Evolutionary conservation across 2,329 filamentous ascomycete genomes (phyloP).

Genomic region (Dactylellina drechsleri): DNA sequence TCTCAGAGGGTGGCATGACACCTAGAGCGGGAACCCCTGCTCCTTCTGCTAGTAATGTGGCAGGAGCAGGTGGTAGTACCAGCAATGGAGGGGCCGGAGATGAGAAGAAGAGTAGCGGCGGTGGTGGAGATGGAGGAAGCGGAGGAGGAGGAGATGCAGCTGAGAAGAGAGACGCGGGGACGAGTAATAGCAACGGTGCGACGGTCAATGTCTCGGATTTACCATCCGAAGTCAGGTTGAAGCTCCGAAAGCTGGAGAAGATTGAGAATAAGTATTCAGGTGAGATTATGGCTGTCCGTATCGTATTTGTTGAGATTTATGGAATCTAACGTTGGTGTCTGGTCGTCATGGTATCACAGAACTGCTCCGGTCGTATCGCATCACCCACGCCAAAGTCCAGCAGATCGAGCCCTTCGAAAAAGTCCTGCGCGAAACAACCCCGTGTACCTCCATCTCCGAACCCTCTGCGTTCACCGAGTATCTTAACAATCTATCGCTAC

Average conservation of each 20-base stretch:
- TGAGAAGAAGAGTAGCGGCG: conserved; percentile 41
- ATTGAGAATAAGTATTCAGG: conserved; percentile 87
- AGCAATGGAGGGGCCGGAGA: conserved; percentile 35
- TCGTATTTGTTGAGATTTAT: not conserved
- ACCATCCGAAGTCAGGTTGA: conserved; percentile 77
- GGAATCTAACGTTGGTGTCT: not conserved
- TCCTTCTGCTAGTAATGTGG: conserved; percentile 17
- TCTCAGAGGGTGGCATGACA: conserved; percentile 41
- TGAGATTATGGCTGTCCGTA: conserved; percentile 61
- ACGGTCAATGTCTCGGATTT: conserved; percentile 66
- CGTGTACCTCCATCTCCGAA: conserved; percentile 86
- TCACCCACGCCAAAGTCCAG: conserved; percentile 85
- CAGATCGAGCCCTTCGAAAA: conserved; percentile 94
- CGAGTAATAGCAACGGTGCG: conserved; percentile 7
- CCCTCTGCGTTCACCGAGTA: conserved; percentile 88
- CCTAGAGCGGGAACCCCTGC: conserved; percentile 45
- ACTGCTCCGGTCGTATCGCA: conserved; percentile 87
- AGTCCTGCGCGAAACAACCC: conserved; percentile 88
- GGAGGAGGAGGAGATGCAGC: conserved; percentile 38
- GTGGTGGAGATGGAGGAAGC: conserved; percentile 41
- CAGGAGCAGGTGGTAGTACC: conserved; percentile 11
- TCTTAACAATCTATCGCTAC: conserved; percentile 83
- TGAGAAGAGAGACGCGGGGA: conserved; percentile 39
- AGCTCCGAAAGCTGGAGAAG: conserved; percentile 86
- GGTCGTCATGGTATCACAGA: conserved; percentile 67